These are phyloP conservation scores for Rhododendron griersonianum DNA, from an alignment of 148 eudicot genomes.

Conservation along the genomic window DNA sequence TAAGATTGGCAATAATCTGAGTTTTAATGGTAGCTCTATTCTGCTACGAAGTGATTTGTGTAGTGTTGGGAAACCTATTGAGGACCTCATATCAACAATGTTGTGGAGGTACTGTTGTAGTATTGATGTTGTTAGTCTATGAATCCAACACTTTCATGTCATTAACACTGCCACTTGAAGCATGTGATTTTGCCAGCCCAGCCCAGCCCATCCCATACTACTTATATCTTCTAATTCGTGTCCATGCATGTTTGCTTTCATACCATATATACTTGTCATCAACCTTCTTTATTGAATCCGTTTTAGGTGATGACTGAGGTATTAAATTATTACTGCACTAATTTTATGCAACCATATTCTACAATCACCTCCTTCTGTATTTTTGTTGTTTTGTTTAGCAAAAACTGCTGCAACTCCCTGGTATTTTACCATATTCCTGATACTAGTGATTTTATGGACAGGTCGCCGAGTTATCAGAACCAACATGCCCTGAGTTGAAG, in stretches of 20 bases:
- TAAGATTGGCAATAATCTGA: background rate
- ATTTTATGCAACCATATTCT: background rate
- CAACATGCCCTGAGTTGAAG: constrained; percentile 75
- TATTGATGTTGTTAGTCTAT: background rate
- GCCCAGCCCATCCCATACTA: background rate
- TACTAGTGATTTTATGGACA: constrained; percentile 18
- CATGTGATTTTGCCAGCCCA: background rate
- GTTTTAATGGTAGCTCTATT: background rate
- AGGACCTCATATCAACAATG: background rate
- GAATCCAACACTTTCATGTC: background rate
- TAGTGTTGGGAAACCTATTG: background rate
- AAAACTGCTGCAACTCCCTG: background rate
- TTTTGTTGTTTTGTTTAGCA: background rate
- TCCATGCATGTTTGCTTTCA: background rate
- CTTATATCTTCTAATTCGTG: background rate
- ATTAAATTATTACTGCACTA: background rate
- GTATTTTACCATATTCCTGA: background rate
- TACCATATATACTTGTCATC: background rate
- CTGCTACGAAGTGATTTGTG: background rate
- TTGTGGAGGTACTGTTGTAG: background rate
- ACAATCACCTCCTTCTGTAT: background rate
- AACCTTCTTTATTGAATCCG: background rate
- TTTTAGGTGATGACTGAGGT: background rate
- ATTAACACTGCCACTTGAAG: background rate
- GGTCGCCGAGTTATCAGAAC: constrained; percentile 96